Evolutionary conservation across 2,329 filamentous ascomycete species (phyloP), one percentile per base, ranked within the genome.

Genomic region (Colletotrichum simmondsii): DNA sequence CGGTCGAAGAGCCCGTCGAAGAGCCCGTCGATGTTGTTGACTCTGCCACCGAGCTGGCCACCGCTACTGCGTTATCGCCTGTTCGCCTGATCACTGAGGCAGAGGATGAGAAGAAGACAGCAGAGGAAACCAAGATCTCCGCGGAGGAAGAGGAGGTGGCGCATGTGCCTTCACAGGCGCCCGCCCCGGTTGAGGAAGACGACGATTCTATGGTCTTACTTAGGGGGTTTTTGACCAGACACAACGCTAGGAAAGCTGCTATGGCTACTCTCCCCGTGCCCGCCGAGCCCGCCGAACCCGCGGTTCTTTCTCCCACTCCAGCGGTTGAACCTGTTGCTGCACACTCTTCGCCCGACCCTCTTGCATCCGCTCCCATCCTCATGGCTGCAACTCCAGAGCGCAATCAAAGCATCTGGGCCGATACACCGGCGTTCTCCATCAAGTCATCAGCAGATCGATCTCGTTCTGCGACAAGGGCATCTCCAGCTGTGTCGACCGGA

Each of bases 221-320:
- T 57, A 70, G 66, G 37, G 62, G 52, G 19, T 72, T 72, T 16
- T 32, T 72, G 66, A 70, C 46, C 37, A 60, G 59, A 5, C 70
- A 72, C 42, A 60, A 61, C 65, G 81, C 80, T 2, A 78, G 79
- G 68, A 82, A 80, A 75, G 80, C 73, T 63, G 81, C 81, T 28
- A 80, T 79, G 65, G 80, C 79, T 1, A 74, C 75, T 7, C 78
- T 79, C 0, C 77, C 77, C 1, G 77, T 75, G 6, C 75, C 54
- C 6, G 26, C 14, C 22, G 26, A 72, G 14, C 65, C 75, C 1
- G 22, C 53, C 12, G 30, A 32, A 8, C 26, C 5, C 3, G 32
- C 19, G 6, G 16, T 49, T 12, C 62, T 52, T 14, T 54, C 52
- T 2, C 26, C 26, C n/a, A 32, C 32, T 1, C 14, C 56, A 32